Conservation (phyloP, 169 alveolate species). For the Babesia ovata region DNA sequence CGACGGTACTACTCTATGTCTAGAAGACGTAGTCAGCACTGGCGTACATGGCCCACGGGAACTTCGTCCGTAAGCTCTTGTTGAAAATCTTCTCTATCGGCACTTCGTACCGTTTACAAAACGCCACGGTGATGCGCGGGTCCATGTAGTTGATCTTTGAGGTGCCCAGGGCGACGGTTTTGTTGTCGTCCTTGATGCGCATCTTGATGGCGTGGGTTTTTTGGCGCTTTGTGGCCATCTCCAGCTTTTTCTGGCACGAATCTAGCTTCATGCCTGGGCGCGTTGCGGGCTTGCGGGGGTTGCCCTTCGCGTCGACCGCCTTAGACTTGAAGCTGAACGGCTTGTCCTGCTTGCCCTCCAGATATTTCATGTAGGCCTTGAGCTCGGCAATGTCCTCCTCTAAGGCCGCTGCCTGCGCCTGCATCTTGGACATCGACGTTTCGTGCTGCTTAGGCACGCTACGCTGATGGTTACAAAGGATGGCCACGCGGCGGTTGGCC, state of each 20-base stretch:
- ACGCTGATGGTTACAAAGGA: slow-evolving; percentile 96
- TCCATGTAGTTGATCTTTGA: slow-evolving; percentile 99
- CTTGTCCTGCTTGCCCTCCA: slow-evolving; percentile 77
- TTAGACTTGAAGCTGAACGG: slow-evolving; percentile 47
- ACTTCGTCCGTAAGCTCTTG: slow-evolving; percentile 89
- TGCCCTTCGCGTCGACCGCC: slow-evolving; percentile 73
- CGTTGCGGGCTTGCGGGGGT: slow-evolving; percentile 70
- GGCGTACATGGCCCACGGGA: slow-evolving; percentile 99
- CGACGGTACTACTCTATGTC: slow-evolving; percentile 24
- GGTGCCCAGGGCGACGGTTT: slow-evolving; percentile 97
- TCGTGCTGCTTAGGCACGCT: slow-evolving; percentile 94
- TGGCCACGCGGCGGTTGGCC: slow-evolving; percentile 98
- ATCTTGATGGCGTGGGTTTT: slow-evolving; percentile 75
- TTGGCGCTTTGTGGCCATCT: slow-evolving; percentile 23
- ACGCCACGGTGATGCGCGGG: slow-evolving; percentile 97
- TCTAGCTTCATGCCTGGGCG: slow-evolving; percentile 75
- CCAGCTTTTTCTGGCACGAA: slow-evolving; percentile 60
- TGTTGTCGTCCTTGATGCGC: slow-evolving; percentile 92
- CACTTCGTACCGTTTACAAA: slow-evolving; percentile 93
- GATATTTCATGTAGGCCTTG: slow-evolving; percentile 79
- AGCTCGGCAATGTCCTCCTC: slow-evolving; percentile 85
- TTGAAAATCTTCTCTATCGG: slow-evolving; percentile 96
- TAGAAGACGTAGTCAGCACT: slow-evolving; percentile 90
- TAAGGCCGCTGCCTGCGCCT: slow-evolving; percentile 82
- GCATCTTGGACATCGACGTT: slow-evolving; percentile 89